Evolutionary conservation across 2,329 filamentous ascomycete genomes (phyloP).

Genomic region (Ceratocystis huliohia): DNA sequence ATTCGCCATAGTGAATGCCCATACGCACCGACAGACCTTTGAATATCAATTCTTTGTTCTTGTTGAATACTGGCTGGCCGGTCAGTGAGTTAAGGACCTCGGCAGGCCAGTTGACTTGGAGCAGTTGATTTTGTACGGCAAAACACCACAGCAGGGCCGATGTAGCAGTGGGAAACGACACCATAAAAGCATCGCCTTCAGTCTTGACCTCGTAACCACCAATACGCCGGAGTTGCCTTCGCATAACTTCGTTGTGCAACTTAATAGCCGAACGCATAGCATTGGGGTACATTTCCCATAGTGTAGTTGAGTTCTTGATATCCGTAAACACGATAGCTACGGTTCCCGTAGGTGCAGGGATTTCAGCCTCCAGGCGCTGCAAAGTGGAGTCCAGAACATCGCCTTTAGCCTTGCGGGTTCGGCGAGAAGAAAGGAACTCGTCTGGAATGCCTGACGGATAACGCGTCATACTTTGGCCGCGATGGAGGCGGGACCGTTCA

Average conservation of each 20-base stretch:
- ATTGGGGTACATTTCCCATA: slow-evolving; percentile 91
- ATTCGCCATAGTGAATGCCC: slow-evolving; percentile 92
- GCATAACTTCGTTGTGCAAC: slow-evolving; percentile 94
- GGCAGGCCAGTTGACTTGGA: slow-evolving; percentile 84
- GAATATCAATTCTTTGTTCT: slow-evolving; percentile 81
- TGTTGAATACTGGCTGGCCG: slow-evolving; percentile 69
- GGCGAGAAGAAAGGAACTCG: slow-evolving; percentile 50
- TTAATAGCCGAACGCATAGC: slow-evolving; percentile 96
- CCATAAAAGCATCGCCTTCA: slow-evolving; percentile 99
- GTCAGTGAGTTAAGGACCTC: slow-evolving; percentile 81
- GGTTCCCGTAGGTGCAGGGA: slow-evolving; percentile 80
- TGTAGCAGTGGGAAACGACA: slow-evolving; percentile 91
- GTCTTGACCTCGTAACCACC: slow-evolving; percentile 99
- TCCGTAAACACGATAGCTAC: slow-evolving; percentile 94
- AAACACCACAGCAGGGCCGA: slow-evolving; percentile 94
- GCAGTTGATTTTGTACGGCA: slow-evolving; percentile 74
- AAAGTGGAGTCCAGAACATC: slow-evolving; percentile 74
- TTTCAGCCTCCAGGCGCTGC: slow-evolving; percentile 74
- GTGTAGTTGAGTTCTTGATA: slow-evolving; percentile 92
- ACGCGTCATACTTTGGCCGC: slow-evolving; percentile 75
- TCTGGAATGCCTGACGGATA: slow-evolving; percentile 58
- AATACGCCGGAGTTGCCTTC: slow-evolving; percentile 79
- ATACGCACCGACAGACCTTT: slow-evolving; percentile 89
- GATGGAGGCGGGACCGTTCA: slow-evolving; percentile 58
- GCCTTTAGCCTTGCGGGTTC: slow-evolving; percentile 49